Base-by-base conservation (phyloP, 148 eudicot species). In the Suaeda aralocaspica region DNA sequence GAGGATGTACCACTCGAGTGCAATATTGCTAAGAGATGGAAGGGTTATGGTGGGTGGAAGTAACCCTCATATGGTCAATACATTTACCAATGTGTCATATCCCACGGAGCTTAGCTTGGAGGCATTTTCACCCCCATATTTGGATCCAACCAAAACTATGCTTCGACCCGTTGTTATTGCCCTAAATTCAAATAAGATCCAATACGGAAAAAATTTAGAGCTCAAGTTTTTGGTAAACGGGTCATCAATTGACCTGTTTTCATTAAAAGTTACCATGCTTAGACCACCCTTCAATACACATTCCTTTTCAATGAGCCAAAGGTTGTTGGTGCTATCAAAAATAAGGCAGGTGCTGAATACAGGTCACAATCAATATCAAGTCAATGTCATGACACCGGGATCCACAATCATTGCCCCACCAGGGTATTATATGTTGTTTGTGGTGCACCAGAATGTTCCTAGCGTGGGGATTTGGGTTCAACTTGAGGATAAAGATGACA, bases 101-200 rank as follows among this genome's bases (percentile, higher is more conserved):
- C 97, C 97, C 0, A 92, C 97, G 0, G 96, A 92, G 0, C 78
- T 92, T 18, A 81, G 87, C n/a, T 48, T 92, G 56, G 97, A 92
- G 67, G 80, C 96, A 0, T 92, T 80, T 62, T 89, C 80, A 1
- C 97, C 97, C 0, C 19, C 81, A 0, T 92, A 92, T 61, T 65
- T 92, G 68, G 78, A 80, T 52, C 36, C 78, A 0, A 28, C 14
- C 19, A 70, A 45, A 0, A 12, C 51, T 0, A 8, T 10, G 1
- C 0, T 82, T 11, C 90, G 92, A 0, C 92, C 97, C 0, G 28
- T 19, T 1, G 81, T 89, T 9, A 29, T 70, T 7, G 19, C 42
- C 1, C 96, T 92, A 0, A 24, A 12, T 4, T 61, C 81, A 0
- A 71, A 72, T 18, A 73, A 9, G 46, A 19, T 87, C 9, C 58